Conservation (phyloP, 257 asterid species). For the Solanum virginianum region DNA sequence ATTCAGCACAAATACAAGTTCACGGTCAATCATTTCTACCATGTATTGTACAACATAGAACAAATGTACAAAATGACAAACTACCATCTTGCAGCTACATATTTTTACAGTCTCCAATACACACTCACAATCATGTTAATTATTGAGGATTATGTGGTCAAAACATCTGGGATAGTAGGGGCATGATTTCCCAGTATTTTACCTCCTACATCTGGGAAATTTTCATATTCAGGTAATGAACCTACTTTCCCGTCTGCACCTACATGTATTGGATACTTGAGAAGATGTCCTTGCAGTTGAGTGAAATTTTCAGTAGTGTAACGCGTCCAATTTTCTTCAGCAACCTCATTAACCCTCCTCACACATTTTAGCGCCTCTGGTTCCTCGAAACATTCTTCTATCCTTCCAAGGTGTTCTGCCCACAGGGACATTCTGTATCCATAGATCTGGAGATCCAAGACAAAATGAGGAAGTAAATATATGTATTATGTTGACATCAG, state of each 20-base stretch:
- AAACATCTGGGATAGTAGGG: slow-evolving; percentile 54
- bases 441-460: slow-evolving; percentile 36
- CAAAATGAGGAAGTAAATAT: background rate
- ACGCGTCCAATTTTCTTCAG: slow-evolving; percentile 51
- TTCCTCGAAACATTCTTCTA: slow-evolving; percentile 38
- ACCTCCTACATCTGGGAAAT: slow-evolving; percentile 83
- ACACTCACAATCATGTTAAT: background rate
- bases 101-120: background rate
- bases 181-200: slow-evolving; percentile 57
- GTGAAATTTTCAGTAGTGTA: slow-evolving; percentile 31
- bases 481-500: background rate
- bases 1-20: background rate
- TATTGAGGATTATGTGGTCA: slow-evolving; percentile 39
- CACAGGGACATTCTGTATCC: slow-evolving; percentile 87
- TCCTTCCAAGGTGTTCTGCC: slow-evolving; percentile 75
- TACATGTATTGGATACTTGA: slow-evolving; percentile 67
- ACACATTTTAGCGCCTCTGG: slow-evolving; percentile 58
- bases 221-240: slow-evolving; percentile 51
- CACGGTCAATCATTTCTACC: background rate
- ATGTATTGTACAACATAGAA: background rate
- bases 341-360: slow-evolving; percentile 50
- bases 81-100: background rate
- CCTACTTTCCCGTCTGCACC: slow-evolving; percentile 49
- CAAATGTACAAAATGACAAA: background rate
- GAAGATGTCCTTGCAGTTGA: slow-evolving; percentile 65